Conservation (phyloP, 129 eudicot genomes). For the Saussurea involucrata region DNA sequence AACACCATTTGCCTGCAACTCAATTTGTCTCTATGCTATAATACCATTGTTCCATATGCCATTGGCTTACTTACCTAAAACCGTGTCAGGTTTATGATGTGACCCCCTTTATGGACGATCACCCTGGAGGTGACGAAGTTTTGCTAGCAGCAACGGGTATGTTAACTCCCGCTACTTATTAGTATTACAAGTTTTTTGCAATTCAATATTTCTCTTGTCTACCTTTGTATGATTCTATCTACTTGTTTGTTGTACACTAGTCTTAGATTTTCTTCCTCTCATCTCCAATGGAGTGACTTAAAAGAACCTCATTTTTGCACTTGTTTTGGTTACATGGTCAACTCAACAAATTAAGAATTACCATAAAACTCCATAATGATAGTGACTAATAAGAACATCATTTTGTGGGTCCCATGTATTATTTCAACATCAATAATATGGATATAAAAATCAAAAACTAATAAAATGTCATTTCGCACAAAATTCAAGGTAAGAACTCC, state of each 20-base stretch:
- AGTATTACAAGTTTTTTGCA: not conserved
- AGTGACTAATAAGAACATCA: too few species aligned
- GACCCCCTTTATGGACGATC: constrained; percentile 20
- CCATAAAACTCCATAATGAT: too few species aligned
- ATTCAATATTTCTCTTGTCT: not conserved
- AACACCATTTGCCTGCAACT: not conserved
- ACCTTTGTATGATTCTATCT: not conserved
- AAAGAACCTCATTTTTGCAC: too few species aligned
- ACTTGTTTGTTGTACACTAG: not conserved
- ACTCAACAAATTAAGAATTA: too few species aligned
- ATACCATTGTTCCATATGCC: not conserved
- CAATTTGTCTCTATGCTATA: not conserved
- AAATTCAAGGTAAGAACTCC: too few species aligned
- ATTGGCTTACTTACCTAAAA: not conserved
- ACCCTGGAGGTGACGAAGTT: constrained; percentile 26
- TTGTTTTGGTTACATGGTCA: too few species aligned
- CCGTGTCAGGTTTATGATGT: constrained; percentile 30
- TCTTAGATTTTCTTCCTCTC: not conserved
- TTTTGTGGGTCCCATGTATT: too few species aligned
- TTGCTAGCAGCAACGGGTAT: constrained; percentile 21
- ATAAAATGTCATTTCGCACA: too few species aligned
- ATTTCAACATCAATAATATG: too few species aligned
- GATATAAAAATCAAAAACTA: too few species aligned
- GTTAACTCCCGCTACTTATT: not conserved
- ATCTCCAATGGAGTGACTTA: not conserved